phyloP scores from a whole-genome alignment of 192 early-diverging fungal species.

The Coemansia sp. region DNA sequence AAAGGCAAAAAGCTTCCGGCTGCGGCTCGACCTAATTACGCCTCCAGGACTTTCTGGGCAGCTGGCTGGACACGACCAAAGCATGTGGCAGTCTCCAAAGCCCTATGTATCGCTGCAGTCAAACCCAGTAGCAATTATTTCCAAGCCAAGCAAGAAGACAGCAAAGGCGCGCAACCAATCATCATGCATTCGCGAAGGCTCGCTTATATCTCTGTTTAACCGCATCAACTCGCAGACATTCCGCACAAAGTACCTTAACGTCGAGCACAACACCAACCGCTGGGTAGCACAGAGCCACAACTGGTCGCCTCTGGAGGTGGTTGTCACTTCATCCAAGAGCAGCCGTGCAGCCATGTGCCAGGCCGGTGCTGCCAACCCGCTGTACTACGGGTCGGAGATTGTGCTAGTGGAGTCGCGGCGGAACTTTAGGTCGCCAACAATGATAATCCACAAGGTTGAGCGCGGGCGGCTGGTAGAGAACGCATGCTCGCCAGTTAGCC shows the following conservation, averaged over 20 bases:
- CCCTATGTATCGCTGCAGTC: slow-evolving; percentile 68
- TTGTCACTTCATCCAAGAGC: slow-evolving; percentile 13
- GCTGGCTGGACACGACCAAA: slow-evolving; percentile 9
- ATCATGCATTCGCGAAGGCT: slow-evolving; percentile 72
- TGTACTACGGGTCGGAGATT: slow-evolving; percentile 72
- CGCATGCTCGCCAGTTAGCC: slow-evolving; percentile 69
- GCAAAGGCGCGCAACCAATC: slow-evolving; percentile 77
- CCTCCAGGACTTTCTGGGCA: slow-evolving; percentile 21
- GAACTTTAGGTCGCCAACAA: slow-evolving; percentile 62
- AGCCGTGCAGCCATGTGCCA: slow-evolving; percentile 1
- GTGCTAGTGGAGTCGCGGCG: slow-evolving; percentile 64
- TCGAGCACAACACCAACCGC: slow-evolving; percentile 49
- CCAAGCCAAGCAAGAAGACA: slow-evolving; percentile 91
- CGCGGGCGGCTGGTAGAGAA: slow-evolving; percentile 63
- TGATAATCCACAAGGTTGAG: slow-evolving; percentile 79
- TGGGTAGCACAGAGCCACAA: slow-evolving; percentile 55
- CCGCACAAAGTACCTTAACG: slow-evolving; percentile 78
- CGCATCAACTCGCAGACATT: slow-evolving; percentile 90
- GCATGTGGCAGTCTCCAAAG: slow-evolving; percentile 23
- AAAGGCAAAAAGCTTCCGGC: slow-evolving; percentile 74
- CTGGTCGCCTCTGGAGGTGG: slow-evolving; percentile 52
- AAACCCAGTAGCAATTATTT: slow-evolving; percentile 77
- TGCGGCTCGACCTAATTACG: slow-evolving; percentile 62
- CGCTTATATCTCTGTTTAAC: slow-evolving; percentile 80
- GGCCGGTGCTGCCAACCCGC: slow-evolving; percentile 5